These are phyloP conservation scores for Solanum chmielewskii DNA, from an alignment of 257 asterid genomes.

Conservation along the genomic window DNA sequence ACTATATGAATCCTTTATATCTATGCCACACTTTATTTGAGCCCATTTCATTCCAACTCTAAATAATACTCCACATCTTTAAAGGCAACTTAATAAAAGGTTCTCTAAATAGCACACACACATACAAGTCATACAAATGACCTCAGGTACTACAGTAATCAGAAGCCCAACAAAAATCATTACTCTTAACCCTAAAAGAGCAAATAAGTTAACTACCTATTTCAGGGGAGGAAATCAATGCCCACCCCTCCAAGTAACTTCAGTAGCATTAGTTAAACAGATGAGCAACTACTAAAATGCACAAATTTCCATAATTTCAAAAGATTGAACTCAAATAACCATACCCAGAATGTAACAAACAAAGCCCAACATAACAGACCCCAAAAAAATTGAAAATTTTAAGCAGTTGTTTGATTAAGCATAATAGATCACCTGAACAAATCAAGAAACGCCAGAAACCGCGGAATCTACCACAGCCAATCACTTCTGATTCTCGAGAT, in stretches of 20 bases:
- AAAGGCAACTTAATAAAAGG: background rate
- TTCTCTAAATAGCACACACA: background rate
- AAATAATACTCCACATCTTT: background rate
- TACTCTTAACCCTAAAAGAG: background rate
- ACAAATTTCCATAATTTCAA: background rate
- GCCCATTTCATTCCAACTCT: background rate
- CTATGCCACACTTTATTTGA: background rate
- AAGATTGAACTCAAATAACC: background rate
- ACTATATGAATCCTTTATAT: background rate
- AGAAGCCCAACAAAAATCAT: background rate
- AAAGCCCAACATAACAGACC: background rate
- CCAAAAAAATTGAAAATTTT: background rate
- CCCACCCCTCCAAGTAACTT: background rate
- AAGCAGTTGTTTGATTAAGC: background rate
- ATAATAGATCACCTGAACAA: background rate
- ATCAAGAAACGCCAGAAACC: background rate
- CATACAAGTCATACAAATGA: background rate
- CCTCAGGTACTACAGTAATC: background rate
- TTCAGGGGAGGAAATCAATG: background rate
- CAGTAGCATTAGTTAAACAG: background rate
- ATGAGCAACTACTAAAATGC: background rate
- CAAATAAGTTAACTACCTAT: background rate
- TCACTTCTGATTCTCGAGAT: constrained; percentile 2
- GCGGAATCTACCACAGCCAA: constrained; percentile 1
- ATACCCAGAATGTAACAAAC: background rate